A percentile compares a stretch with the other conserved stretches of the same genome.
Evolutionary conservation across 1,284 basidiomycete genomes (phyloP).

Genomic region (Phellinidium pouzarii): DNA sequence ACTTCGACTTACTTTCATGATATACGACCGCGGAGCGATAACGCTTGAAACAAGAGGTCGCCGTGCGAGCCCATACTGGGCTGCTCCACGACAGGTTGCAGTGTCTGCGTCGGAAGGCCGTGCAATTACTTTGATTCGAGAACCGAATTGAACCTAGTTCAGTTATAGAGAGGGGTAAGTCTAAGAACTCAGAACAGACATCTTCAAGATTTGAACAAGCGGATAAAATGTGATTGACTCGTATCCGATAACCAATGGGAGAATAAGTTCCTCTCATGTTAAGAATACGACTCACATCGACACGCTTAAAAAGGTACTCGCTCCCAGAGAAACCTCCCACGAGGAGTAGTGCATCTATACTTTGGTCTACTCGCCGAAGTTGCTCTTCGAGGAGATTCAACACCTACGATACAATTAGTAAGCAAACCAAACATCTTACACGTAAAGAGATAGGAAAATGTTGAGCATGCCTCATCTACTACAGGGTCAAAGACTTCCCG

Average conservation of each 20-base stretch:
- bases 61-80: constrained; percentile 73
- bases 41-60: constrained; percentile 68
- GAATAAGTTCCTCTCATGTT: constrained; percentile 8
- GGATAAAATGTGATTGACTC: constrained; percentile 3
- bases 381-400: constrained; percentile 72
- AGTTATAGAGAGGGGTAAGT: constrained; percentile 4
- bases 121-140: constrained; percentile 62
- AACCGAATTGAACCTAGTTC: constrained; percentile 57
- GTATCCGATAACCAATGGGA: background rate
- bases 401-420: constrained; percentile 39
- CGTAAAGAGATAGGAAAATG: background rate
- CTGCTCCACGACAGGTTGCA: constrained; percentile 74
- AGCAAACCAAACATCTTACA: background rate
- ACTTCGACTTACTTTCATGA: constrained; percentile 59
- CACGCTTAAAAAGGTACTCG: constrained; percentile 69
- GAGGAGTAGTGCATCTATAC: constrained; percentile 69
- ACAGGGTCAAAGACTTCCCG: constrained; percentile 78
- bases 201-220: too few species aligned
- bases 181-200: background rate
- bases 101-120: constrained; percentile 78
- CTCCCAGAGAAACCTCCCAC: constrained; percentile 83
- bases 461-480: constrained; percentile 50
- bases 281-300: constrained; percentile 59
- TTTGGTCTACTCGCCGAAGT: constrained; percentile 52
- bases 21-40: constrained; percentile 71